Conservation (phyloP, 2,329 filamentous ascomycete species). For the Mycosphaerella sp. region DNA sequence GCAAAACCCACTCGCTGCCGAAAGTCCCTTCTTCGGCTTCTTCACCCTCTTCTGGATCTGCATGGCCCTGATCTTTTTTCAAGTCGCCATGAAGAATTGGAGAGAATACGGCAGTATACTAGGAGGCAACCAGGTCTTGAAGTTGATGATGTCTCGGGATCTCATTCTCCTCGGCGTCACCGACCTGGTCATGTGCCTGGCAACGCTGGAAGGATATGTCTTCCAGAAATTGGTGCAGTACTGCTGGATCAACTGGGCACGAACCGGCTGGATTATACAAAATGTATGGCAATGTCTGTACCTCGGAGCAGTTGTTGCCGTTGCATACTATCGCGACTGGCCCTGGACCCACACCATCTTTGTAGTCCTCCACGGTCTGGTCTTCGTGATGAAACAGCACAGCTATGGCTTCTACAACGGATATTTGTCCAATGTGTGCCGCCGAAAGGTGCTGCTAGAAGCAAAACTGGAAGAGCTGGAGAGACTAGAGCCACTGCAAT, state of each 20-base stretch:
- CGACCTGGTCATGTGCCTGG: constrained; percentile 62
- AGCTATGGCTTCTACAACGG: constrained; percentile 75
- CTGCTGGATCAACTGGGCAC: constrained; percentile 61
- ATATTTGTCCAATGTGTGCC: constrained; percentile 54
- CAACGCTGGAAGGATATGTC: constrained; percentile 59
- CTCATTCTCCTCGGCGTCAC: constrained; percentile 50
- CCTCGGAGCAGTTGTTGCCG: constrained; percentile 55
- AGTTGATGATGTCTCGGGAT: constrained; percentile 57
- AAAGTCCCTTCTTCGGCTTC: constrained; percentile 71
- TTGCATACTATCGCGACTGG: constrained; percentile 67
- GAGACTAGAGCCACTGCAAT: constrained; percentile 41
- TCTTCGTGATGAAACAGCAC: constrained; percentile 80
- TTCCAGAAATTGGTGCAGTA: constrained; percentile 56
- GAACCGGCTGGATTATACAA: constrained; percentile 65
- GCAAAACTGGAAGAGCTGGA: constrained; percentile 54
- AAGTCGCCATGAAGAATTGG: constrained; percentile 63
- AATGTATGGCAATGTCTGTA: constrained; percentile 66
- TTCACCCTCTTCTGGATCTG: constrained; percentile 73
- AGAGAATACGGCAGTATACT: constrained; percentile 60
- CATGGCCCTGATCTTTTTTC: constrained; percentile 59
- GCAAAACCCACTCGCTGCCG: constrained; percentile 57
- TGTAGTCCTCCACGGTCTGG: constrained; percentile 65
- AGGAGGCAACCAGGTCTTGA: constrained; percentile 65
- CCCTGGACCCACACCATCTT: constrained; percentile 78
- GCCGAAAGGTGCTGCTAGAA: constrained; percentile 41